Base-by-base conservation (phyloP, 1,139 yeast genomes). In the Blastobotrys aristatus region DNA sequence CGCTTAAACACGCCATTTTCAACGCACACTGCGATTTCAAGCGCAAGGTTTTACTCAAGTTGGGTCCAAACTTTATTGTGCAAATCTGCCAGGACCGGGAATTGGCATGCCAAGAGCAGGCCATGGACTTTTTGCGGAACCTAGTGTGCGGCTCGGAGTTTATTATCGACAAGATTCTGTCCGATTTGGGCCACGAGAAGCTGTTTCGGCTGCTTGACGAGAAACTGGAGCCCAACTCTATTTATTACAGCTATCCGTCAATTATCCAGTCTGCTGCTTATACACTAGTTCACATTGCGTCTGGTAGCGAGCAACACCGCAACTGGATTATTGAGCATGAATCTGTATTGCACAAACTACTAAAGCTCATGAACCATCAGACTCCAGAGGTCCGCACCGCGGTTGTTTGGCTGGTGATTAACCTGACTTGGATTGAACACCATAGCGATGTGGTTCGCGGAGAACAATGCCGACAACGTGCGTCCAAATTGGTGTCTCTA, bases 71-170 rank as follows among this genome's bases (percentile, higher is more conserved):
- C 1, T 65, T 70, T 29, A 66, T 85, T 2, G 69, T 84, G 48
- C 74, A 74, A 41, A 67, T 74, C 40, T 73, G 82, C 48, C 67
- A 75, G 50, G 75, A 75, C 54, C 62, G 71, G 5, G 73, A 73
- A 43, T 59, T 77, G 50, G 74, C 77, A 44, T 74, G 87, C 22
- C 82, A 83, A 49, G 83, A 81, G 43, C 82, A 79, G 57, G 75
- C 82, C 14, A 79, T 88, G 61, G 87, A 82, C 55, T 76, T 86
- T n/a, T 62, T 89, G 44, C 70, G 96, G 50, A 89, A 89, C 61
- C 67, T 84, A 44, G 77, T 90, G 0, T 81, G 89, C 33, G 79
- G 82, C n/a, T 76, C 85, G 2, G 70, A 77, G 20, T 70, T 71
- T 39, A 78, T 80, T 51, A 72, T 77, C 2, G 70, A 69, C 43